These are phyloP conservation scores for Globisporangium lucens DNA, from an alignment of 352 stramenopile species.

Conservation along the genomic window DNA sequence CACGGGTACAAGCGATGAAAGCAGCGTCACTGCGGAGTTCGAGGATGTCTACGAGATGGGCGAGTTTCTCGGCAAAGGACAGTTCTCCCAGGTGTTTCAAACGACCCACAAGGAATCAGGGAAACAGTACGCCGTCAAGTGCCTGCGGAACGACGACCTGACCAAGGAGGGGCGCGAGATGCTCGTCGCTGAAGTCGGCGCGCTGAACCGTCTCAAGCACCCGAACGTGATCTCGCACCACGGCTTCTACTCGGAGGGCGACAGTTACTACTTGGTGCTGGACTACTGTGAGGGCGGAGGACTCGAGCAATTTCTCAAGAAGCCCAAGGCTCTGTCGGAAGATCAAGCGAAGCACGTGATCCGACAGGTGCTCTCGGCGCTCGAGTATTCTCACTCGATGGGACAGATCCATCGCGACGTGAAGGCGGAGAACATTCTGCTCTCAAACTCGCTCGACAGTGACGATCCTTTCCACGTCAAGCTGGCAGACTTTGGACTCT, in stretches of 20 bases:
- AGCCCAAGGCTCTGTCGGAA: slow-evolving; percentile 63
- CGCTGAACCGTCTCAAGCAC: slow-evolving; percentile 72
- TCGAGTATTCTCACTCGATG: slow-evolving; percentile 86
- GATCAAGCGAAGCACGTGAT: slow-evolving; percentile 65
- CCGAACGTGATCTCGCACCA: slow-evolving; percentile 79
- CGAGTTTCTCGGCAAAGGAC: slow-evolving; percentile 47
- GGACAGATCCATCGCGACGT: slow-evolving; percentile 90
- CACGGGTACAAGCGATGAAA: not conserved
- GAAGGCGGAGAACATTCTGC: slow-evolving; percentile 85
- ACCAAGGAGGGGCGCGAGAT: slow-evolving; percentile 53
- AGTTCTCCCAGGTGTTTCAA: slow-evolving; percentile 64
- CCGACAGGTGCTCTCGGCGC: slow-evolving; percentile 65
- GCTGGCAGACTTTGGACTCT: slow-evolving; percentile 88
- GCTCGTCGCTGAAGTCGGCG: slow-evolving; percentile 66
- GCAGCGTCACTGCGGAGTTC: slow-evolving; percentile 31
- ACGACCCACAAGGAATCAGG: slow-evolving; percentile 43
- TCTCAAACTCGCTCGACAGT: slow-evolving; percentile 64
- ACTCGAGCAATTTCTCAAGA: slow-evolving; percentile 72
- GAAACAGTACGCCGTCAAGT: slow-evolving; percentile 59
- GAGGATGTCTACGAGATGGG: slow-evolving; percentile 61
- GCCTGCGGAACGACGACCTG: slow-evolving; percentile 44
- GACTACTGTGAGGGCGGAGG: slow-evolving; percentile 84
- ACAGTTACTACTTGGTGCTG: slow-evolving; percentile 84
- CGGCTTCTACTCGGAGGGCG: slow-evolving; percentile 73
- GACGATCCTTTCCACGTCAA: slow-evolving; percentile 69